These are phyloP conservation scores for Sugiyamaella marilandica DNA, from an alignment of 805 yeast genomes.

Conservation along the genomic window DNA sequence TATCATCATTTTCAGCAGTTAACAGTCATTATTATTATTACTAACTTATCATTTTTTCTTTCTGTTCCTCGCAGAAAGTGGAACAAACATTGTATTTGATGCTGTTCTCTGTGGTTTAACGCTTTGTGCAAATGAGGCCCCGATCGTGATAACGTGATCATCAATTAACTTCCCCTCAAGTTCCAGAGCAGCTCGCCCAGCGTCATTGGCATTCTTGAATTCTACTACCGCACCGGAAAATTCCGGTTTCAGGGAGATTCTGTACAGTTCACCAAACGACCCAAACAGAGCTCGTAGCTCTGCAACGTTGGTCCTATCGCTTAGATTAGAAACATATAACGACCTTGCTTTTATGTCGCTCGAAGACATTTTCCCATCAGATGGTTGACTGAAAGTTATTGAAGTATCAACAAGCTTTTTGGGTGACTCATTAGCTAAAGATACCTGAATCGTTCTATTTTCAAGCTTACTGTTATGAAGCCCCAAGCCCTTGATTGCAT, in stretches of 20 bases:
- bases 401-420: neutral
- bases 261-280: constrained; percentile 14
- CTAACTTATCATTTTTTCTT: neutral
- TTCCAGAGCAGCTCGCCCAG: constrained; percentile 19
- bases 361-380: neutral
- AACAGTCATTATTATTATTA: neutral
- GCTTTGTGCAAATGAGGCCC: neutral
- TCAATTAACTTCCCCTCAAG: constrained; percentile 14
- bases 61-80: neutral
- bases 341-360: constrained; percentile 3
- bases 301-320: constrained; percentile 16
- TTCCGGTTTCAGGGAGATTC: constrained; percentile 9
- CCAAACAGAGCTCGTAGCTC: constrained; percentile 12
- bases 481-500: constrained; percentile 45
- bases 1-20: neutral
- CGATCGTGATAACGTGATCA: constrained; percentile 2
- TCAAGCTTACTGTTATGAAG: constrained; percentile 40
- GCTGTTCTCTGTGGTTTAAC: neutral
- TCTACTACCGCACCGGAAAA: constrained; percentile 15
- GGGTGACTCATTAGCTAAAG: constrained; percentile 35
- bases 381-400: neutral
- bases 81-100: constrained; percentile 7
- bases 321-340: constrained; percentile 14
- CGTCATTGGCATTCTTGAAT: constrained; percentile 13
- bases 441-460: constrained; percentile 47